A percentile compares a stretch with the other conserved stretches of the same genome.
phyloP scores from a whole-genome alignment of 768 basidiomycete species.

The Trametopsis cervina region DNA sequence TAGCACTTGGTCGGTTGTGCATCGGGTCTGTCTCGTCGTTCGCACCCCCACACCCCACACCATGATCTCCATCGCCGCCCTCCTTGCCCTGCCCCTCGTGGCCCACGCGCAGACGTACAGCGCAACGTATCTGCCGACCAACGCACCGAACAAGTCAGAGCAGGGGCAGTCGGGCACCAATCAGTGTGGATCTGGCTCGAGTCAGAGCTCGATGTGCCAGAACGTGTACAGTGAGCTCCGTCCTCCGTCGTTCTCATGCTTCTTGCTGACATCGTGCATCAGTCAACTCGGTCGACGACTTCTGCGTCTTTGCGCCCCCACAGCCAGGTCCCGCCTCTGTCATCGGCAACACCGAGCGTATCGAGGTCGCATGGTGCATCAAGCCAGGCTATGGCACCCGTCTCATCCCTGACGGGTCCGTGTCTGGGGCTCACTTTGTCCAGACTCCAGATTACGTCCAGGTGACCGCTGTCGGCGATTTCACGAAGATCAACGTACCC shows the following conservation, averaged over 20 bases:
- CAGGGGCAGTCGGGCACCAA: conserved; percentile 59
- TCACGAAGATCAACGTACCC: conserved; percentile 61
- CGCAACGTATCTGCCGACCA: conserved; percentile 43
- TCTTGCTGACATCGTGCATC: neutral
- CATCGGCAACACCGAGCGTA: conserved; percentile 55
- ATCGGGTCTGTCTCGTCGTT: no score
- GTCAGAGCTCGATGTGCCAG: conserved; percentile 60
- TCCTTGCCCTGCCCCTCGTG: conserved; percentile 10
- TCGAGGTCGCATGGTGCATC: conserved; percentile 49
- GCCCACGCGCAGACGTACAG: conserved; percentile 31
- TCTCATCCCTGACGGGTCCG: conserved; percentile 66
- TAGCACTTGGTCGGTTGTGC: no score
- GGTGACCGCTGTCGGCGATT: conserved; percentile 59
- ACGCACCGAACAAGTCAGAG: conserved; percentile 41
- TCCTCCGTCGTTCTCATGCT: neutral
- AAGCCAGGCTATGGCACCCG: conserved; percentile 54
- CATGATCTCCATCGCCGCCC: conserved; percentile 1
- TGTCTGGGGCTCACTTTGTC: conserved; percentile 61
- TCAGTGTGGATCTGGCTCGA: conserved; percentile 49
- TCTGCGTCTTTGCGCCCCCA: conserved; percentile 47
- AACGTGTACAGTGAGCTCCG: conserved; percentile 49
- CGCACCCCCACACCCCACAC: neutral
- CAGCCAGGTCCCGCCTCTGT: conserved; percentile 41
- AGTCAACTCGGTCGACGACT: conserved; percentile 59
- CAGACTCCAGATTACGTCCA: conserved; percentile 73